Percentiles rank a stretch among this genome's conserved stretches.
phyloP scores from a whole-genome alignment of 805 yeast species.

The Phaffomyces antillensis region DNA sequence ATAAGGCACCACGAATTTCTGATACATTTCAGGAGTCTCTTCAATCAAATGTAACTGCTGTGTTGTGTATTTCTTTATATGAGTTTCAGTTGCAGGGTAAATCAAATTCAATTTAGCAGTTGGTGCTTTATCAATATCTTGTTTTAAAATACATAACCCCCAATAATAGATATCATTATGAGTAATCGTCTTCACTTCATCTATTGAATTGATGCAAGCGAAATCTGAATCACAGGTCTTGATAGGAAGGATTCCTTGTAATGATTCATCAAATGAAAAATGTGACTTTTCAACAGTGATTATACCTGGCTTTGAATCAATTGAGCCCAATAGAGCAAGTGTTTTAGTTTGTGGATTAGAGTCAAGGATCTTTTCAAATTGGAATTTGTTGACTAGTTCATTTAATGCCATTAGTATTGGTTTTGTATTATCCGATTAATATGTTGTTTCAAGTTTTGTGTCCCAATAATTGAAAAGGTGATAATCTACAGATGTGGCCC shows the following conservation, averaged over 20 bases:
- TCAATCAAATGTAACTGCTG: constrained; percentile 54
- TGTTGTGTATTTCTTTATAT: constrained; percentile 65
- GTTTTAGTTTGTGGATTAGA: constrained; percentile 63
- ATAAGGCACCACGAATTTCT: constrained; percentile 58
- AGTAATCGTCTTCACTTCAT: constrained; percentile 36
- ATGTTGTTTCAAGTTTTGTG: too few relatives aligned
- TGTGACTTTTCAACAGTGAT: constrained; percentile 67
- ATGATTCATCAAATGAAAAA: constrained; percentile 34
- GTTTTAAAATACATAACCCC: constrained; percentile 52
- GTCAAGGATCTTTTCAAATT: constrained; percentile 38
- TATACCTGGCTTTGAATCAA: constrained; percentile 57
- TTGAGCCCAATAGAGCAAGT: constrained; percentile 60
- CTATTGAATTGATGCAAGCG: constrained; percentile 16
- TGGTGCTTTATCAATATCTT: constrained; percentile 41
- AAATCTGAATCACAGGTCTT: constrained; percentile 6
- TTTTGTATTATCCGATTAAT: too few relatives aligned
- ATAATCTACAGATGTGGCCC: too few relatives aligned
- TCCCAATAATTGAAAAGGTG: too few relatives aligned
- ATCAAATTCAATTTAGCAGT: constrained; percentile 69
- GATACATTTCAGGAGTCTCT: constrained; percentile 80
- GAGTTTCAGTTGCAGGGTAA: constrained; percentile 85
- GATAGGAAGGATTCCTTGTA: constrained; percentile 17
- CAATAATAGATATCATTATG: constrained; percentile 80
- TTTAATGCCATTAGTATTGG: constrained; percentile 11
- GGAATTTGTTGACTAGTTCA: constrained; percentile 28